A percentile compares a stretch with the other conserved stretches of the same genome.
These are phyloP conservation scores for Maudiozyma serrabonitensis DNA, from an alignment of 805 yeast genomes.

Conservation along the genomic window DNA sequence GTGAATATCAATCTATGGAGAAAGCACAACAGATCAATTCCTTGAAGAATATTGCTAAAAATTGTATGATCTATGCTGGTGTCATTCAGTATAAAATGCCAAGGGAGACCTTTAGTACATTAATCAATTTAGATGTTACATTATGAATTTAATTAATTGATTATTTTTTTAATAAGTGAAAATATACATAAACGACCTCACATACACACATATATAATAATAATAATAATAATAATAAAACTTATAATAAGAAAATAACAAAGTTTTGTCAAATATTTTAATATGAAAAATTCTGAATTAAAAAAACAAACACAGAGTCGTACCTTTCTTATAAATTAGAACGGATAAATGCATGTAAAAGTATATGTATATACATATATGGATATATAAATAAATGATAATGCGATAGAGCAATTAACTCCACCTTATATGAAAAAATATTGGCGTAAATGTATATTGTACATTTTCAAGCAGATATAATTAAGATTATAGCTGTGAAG, in stretches of 20 bases:
- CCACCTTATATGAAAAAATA: no score
- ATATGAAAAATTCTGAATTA: not conserved
- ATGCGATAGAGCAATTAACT: no score
- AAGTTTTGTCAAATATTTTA: not conserved
- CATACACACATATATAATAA: not conserved
- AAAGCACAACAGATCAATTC: slow-evolving; percentile 46
- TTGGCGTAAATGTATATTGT: no score
- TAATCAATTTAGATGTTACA: slow-evolving; percentile 51
- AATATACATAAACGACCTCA: not conserved
- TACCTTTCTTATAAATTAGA: not conserved
- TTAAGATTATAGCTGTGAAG: no score
- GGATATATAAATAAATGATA: not conserved
- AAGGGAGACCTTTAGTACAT: slow-evolving; percentile 60
- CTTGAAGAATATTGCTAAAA: slow-evolving; percentile 58
- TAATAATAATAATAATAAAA: not conserved
- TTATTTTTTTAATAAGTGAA: no score
- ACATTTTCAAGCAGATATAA: no score
- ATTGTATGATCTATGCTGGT: slow-evolving; percentile 91
- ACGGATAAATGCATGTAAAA: not conserved
- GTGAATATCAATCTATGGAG: slow-evolving; percentile 35
- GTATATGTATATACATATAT: not conserved
- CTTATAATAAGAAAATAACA: not conserved
- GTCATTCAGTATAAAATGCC: slow-evolving; percentile 92
- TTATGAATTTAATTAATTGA: slow-evolving; percentile 6
- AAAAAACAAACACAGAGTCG: no score